Evolutionary conservation across 2,329 filamentous ascomycete genomes (phyloP), one percentile per base, ranked within the genome.

Genomic region (Helotiales sp.): DNA sequence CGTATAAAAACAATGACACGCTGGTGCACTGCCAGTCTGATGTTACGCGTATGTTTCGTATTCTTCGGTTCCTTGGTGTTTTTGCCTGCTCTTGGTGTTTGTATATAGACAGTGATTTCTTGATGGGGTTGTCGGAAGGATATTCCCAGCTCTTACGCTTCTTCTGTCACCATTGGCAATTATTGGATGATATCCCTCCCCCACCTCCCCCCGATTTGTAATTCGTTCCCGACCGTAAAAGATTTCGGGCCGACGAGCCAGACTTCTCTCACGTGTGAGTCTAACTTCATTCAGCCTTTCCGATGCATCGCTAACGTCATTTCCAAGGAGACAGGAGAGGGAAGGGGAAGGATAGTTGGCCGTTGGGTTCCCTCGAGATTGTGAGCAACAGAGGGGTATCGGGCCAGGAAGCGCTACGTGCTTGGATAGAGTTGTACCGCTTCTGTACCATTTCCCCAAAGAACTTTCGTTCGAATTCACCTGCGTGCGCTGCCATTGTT

Each of bases 321-420:
- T 27, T 12, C 22, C 15, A n/a, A n/a, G n/a, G n/a, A n/a, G n/a
- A n/a, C n/a, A n/a, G n/a, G n/a, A n/a, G n/a, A n/a, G n/a, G n/a
- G n/a, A n/a, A n/a, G n/a, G n/a, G n/a, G n/a, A n/a, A n/a, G n/a
- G n/a, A n/a, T n/a, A n/a, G n/a, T n/a, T n/a, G n/a, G n/a, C n/a
- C n/a, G n/a, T n/a, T n/a, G n/a, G n/a, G n/a, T n/a, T n/a, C n/a
- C n/a, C n/a, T n/a, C n/a, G n/a, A n/a, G n/a, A n/a, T n/a, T n/a
- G n/a, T n/a, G n/a, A n/a, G n/a, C n/a, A n/a, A n/a, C n/a, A n/a
- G n/a, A 38, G 19, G 22, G 8, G 10, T 5, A 15, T 24, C 19
- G 17, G 42, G 27, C 42, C 42, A 47, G 42, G 12, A 47, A 47
- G 42, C 42, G 22, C 46, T 30, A 48, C 46, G 46, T 48, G 46